phyloP scores from a whole-genome alignment of 2,329 filamentous ascomycete genomes.

The Colletotrichum echinochloae region DNA sequence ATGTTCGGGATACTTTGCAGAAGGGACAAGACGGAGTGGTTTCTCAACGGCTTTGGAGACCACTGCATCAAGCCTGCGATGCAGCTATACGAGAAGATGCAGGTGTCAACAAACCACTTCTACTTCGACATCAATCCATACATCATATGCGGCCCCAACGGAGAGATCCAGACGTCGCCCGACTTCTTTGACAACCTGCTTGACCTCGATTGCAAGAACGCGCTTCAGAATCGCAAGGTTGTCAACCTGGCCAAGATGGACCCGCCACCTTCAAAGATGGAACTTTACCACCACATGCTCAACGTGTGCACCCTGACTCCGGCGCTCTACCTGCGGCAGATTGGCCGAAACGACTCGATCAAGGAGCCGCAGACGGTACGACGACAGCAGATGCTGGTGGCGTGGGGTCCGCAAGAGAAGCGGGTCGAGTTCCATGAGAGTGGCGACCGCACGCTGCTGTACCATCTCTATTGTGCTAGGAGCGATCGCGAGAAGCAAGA shows the following conservation, averaged over 20 bases:
- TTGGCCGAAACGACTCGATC: constrained; percentile 50
- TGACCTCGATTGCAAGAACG: constrained; percentile 51
- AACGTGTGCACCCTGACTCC: constrained; percentile 53
- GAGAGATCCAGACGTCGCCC: constrained; percentile 45
- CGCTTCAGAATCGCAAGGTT: constrained; percentile 52
- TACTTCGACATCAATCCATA: constrained; percentile 51
- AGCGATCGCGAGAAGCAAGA: constrained; percentile 38
- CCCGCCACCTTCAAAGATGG: constrained; percentile 47
- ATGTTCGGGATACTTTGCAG: constrained; percentile 47
- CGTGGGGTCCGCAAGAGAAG: constrained; percentile 52
- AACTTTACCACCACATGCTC: constrained; percentile 48
- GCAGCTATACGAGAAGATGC: constrained; percentile 53
- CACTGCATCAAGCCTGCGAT: constrained; percentile 52
- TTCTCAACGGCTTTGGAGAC: constrained; percentile 45
- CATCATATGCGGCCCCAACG: constrained; percentile 44
- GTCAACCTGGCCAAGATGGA: constrained; percentile 51
- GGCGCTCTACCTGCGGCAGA: constrained; percentile 52
- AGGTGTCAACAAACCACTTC: constrained; percentile 54
- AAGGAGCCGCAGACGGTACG: constrained; percentile 51
- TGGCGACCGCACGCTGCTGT: constrained; percentile 48
- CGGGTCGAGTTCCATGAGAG: constrained; percentile 45
- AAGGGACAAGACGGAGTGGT: constrained; percentile 43
- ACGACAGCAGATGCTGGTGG: constrained; percentile 54
- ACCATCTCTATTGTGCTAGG: constrained; percentile 46
- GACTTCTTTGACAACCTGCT: constrained; percentile 50